Base-by-base conservation (phyloP, 2,329 filamentous ascomycete species). In the Aureobasidium sp. region DNA sequence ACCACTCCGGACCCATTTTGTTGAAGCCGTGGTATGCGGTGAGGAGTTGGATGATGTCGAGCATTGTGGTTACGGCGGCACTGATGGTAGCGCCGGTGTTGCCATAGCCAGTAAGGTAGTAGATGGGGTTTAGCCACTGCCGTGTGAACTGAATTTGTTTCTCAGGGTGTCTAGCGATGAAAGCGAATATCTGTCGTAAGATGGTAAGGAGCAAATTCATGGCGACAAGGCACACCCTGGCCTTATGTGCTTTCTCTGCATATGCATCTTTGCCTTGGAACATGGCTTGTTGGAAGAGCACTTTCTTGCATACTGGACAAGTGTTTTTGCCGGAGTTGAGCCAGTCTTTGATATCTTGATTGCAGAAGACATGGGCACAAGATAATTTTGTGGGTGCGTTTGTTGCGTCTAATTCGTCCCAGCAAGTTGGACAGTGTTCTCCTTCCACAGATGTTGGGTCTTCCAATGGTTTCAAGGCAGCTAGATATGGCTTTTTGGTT, bases 21-120 rank as follows among this genome's bases (percentile, higher is more conserved):
- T n/a, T 34, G n/a, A 16, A 77, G 73, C 64, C 32, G 1, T 11
- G 10, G 10, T 37, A 37, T 2, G 36, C 3, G 7, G 15, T 13
- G 10, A 30, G 3, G 3, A 53, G 9, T 53, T 53, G 34, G 10
- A 6, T 5, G 4, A 52, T 16, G 13, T 52, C 29, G 6, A 9
- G 7, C 3, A 29, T 2, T 8, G 34, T 21, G 21, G 21, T 21
- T 21, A 21, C 21, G 21, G 21, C 21, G 21, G 21, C 21, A 21
- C 21, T 21, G 21, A 21, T 21, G 21, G 27, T 9, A 8, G 4
- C 8, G 27, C 25, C 3, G 6, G 27, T 15, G 3, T n/a, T 25
- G 52, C 45, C 27, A 44, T 44, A 34, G 1, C 54, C 54, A 27
- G 54, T 58, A 13, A 57, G 41, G 3, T 36, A 57, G n/a, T 45